Base-by-base conservation (phyloP, 73 alveolate genomes). In the Stentor roeselii region DNA sequence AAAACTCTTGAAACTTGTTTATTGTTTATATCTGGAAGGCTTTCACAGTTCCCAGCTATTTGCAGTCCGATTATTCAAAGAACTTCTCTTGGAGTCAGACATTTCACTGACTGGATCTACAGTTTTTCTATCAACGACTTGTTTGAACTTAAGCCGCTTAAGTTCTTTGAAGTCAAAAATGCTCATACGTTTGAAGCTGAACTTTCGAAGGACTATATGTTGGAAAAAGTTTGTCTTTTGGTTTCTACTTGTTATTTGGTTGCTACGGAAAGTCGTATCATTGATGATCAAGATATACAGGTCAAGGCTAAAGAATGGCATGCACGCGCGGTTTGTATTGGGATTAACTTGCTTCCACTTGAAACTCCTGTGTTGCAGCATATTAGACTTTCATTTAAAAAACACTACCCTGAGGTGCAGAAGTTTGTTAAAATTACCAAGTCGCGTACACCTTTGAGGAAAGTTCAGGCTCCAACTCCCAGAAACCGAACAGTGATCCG, bases 231-330 rank as follows among this genome's bases (percentile, higher is more conserved):
- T 21, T 14, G 58, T 37, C 87, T 90, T 88, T 83, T 93, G 40
- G 92, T 95, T n/a, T 95, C 92, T 0, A 86, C 97, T 34, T 95
- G 93, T 76, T 95, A 91, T 75, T 91, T 97, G 82, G 92, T 95
- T 82, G 97, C 96, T 3, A 93, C 97, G 60, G 99, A 95, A 83
- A n/a, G n/a, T n/a, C n/a, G n/a, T n/a, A n/a, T n/a, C n/a, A n/a
- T n/a, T n/a, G n/a, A n/a, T n/a, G n/a, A n/a, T n/a, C n/a, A n/a
- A n/a, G n/a, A n/a, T n/a, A n/a, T n/a, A n/a, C n/a, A n/a, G n/a
- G n/a, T n/a, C n/a, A n/a, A n/a, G n/a, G n/a, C n/a, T n/a, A n/a
- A n/a, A n/a, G n/a, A n/a, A n/a, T n/a, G n/a, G n/a, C n/a, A n/a
- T n/a, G n/a, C n/a, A n/a, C n/a, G n/a, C n/a, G n/a, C n/a, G n/a